Base-by-base conservation (phyloP, 2,329 filamentous ascomycete species). In the Thyridium curvatum region DNA sequence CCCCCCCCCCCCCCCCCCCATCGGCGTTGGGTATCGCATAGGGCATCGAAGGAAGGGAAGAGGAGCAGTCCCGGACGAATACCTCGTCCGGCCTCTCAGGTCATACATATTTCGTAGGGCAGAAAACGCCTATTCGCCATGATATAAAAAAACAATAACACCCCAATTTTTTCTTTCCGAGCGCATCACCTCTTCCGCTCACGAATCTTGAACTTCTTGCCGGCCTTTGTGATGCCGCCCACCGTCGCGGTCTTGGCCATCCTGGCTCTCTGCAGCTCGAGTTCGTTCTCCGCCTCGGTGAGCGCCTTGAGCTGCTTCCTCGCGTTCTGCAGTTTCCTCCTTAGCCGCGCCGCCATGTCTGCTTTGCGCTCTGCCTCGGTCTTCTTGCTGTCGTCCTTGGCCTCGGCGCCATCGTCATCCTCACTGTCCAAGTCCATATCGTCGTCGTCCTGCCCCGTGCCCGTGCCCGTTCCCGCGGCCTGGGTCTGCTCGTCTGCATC, bases 241-340 rank as follows among this genome's bases (percentile, higher is more conserved):
- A 72, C 69, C 2, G 77, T 82, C 8, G 72, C 65, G 47, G 77
- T 79, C 65, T 83, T 83, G 29, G 75, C 76, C 77, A 82, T 82
- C 55, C 72, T 75, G 14, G 76, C 73, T 42, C 72, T 66, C 56
- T 82, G 76, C 39, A 77, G 43, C 44, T 78, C 77, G 18, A 83
- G 63, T 48, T 71, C 62, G 30, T 66, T 59, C 58, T 83, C 79
- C 17, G 77, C 72, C 16, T 69, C 62, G n/a, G 68, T 62, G 18
- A 83, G 59, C 2, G 65, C 64, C 52, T 66, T 66, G 45, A 80
- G 62, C 56, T 78, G 74, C 58, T 73, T 70, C 46, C 65, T 68
- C 6, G 74, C 69, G 15, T 55, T 60, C 38, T 66, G 65, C 15
- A 82, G 60, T 44, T 71, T 71, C 31, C 64, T 56, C 31, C 62